A percentile compares a stretch with the other conserved stretches of the same genome.
Conservation (phyloP, 2,329 filamentous ascomycete genomes). For the Blumeriella jaapii region DNA sequence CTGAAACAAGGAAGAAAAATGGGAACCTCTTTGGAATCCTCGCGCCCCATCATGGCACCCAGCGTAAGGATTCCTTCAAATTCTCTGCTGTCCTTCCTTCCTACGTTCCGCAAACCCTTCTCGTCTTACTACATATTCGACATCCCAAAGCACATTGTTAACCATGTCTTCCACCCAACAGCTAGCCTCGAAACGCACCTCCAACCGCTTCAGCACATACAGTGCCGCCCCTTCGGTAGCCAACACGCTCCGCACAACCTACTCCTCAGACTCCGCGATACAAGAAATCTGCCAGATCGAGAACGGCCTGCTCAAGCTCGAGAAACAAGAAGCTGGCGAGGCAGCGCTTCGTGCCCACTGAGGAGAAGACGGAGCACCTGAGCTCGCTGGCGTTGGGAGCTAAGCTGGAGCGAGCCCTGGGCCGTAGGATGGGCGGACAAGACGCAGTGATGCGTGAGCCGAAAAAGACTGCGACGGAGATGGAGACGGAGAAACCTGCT, state of each 20-base stretch:
- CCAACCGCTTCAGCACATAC: slow-evolving; percentile 41
- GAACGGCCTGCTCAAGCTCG: slow-evolving; percentile 53
- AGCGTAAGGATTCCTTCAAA: slow-evolving; percentile 35
- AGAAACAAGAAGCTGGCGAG: slow-evolving; percentile 56
- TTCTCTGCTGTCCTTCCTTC: slow-evolving; percentile 4
- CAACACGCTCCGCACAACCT: slow-evolving; percentile 27
- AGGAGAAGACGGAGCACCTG: slow-evolving; percentile 56
- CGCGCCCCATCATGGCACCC: slow-evolving; percentile 42
- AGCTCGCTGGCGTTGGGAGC: slow-evolving; percentile 61
- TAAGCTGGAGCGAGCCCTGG: slow-evolving; percentile 61
- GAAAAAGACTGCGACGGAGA: slow-evolving; percentile 7
- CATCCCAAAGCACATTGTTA: slow-evolving; percentile 5
- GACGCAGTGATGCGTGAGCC: slow-evolving; percentile 50
- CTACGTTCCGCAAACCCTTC: too few species aligned
- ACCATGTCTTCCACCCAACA: slow-evolving; percentile 17
- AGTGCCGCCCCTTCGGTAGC: slow-evolving; percentile 35
- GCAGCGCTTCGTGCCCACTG: slow-evolving; percentile 54
- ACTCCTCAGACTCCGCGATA: slow-evolving; percentile 24
- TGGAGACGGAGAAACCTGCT: slow-evolving; percentile 8
- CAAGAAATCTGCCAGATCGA: slow-evolving; percentile 49
- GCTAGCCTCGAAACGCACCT: slow-evolving; percentile 35
- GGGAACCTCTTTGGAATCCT: slow-evolving; percentile 38
- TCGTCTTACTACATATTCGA: slow-evolving; percentile 1
- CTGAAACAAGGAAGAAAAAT: slow-evolving; percentile 23
- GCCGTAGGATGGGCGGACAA: slow-evolving; percentile 57